These are phyloP conservation scores for Hortaea werneckii DNA, from an alignment of 2,329 filamentous ascomycete genomes.

Conservation along the genomic window DNA sequence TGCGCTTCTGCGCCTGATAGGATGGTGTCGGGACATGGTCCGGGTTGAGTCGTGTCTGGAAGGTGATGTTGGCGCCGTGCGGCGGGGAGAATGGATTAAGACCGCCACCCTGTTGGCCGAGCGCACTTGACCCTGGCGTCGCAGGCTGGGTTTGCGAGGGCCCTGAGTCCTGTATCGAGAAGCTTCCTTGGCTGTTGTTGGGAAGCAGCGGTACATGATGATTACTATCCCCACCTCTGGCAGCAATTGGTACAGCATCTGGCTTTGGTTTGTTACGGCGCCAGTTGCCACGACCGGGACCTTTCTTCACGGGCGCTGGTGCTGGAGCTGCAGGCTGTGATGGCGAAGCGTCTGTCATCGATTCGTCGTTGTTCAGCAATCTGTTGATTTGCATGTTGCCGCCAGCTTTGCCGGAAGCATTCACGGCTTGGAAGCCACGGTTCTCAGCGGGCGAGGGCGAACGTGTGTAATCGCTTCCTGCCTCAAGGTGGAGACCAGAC, in stretches of 20 bases:
- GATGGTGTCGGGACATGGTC: slow-evolving; percentile 25
- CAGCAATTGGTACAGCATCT: slow-evolving; percentile 6
- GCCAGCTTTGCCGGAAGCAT: slow-evolving; percentile 25
- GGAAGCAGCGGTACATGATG: slow-evolving; percentile 27
- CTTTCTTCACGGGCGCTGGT: slow-evolving; percentile 26
- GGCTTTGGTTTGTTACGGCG: slow-evolving; percentile 28
- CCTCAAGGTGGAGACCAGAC: slow-evolving; percentile 12
- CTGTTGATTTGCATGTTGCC: slow-evolving; percentile 40
- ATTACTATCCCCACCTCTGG: slow-evolving; percentile 10
- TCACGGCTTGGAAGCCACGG: slow-evolving; percentile 29
- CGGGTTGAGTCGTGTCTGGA: slow-evolving; percentile 12
- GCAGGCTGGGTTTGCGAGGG: slow-evolving; percentile 7
- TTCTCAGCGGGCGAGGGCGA: slow-evolving; percentile 30
- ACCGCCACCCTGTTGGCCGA: not conserved
- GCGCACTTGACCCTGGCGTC: slow-evolving; percentile 6
- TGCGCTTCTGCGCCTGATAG: slow-evolving; percentile 40
- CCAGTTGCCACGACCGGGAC: slow-evolving; percentile 42
- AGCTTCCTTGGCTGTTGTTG: slow-evolving; percentile 20
- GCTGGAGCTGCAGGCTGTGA: slow-evolving; percentile 21
- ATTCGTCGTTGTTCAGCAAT: slow-evolving; percentile 38
- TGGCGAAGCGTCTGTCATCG: slow-evolving; percentile 14
- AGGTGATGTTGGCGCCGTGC: slow-evolving; percentile 11
- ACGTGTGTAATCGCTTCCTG: slow-evolving; percentile 37
- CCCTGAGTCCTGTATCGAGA: slow-evolving; percentile 15
- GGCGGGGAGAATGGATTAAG: slow-evolving; percentile 2